Evolutionary conservation across 2,329 filamentous ascomycete genomes (phyloP).

Genomic region (Mycosphaerella sp.): DNA sequence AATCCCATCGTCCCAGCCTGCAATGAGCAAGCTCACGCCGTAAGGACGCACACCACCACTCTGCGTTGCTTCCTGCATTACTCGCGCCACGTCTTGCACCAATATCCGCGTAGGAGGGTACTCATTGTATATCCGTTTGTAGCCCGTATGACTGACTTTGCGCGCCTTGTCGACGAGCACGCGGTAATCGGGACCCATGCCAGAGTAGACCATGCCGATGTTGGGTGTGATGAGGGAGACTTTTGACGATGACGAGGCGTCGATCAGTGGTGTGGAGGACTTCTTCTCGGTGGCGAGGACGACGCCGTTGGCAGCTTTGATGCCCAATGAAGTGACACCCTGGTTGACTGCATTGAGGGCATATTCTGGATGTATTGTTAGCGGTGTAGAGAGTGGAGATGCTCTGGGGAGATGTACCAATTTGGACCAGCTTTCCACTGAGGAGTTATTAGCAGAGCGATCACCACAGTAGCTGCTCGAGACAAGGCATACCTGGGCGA

Average conservation of each 20-base stretch:
- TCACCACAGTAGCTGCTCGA: not conserved
- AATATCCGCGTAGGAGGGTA: slow-evolving; percentile 99
- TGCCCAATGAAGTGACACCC: slow-evolving; percentile 94
- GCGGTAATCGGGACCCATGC: slow-evolving; percentile 98
- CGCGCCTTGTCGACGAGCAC: slow-evolving; percentile 96
- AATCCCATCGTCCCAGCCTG: slow-evolving; percentile 96
- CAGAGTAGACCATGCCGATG: slow-evolving; percentile 99
- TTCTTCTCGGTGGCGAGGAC: slow-evolving; percentile 99
- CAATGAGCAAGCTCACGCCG: slow-evolving; percentile 89
- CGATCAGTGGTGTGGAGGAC: slow-evolving; percentile 93
- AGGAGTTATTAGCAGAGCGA: slow-evolving; percentile 39
- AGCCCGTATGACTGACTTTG: slow-evolving; percentile 95
- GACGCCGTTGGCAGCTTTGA: slow-evolving; percentile 99
- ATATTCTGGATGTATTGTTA: slow-evolving; percentile 64
- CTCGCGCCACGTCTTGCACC: slow-evolving; percentile 93
- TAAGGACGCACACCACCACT: slow-evolving; percentile 96
- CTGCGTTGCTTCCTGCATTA: slow-evolving; percentile 99
- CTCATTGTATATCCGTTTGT: slow-evolving; percentile 99
- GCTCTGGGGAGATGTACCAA: slow-evolving; percentile 54
- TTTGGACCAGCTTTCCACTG: slow-evolving; percentile 98
- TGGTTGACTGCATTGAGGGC: slow-evolving; percentile 98
- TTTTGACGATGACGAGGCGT: slow-evolving; percentile 90
- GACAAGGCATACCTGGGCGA: slow-evolving; percentile 75
- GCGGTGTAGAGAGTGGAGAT: slow-evolving; percentile 2
- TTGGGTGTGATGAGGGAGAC: slow-evolving; percentile 97